Base-by-base conservation (phyloP, 345 rosid genomes). In the Mercurialis annua region DNA sequence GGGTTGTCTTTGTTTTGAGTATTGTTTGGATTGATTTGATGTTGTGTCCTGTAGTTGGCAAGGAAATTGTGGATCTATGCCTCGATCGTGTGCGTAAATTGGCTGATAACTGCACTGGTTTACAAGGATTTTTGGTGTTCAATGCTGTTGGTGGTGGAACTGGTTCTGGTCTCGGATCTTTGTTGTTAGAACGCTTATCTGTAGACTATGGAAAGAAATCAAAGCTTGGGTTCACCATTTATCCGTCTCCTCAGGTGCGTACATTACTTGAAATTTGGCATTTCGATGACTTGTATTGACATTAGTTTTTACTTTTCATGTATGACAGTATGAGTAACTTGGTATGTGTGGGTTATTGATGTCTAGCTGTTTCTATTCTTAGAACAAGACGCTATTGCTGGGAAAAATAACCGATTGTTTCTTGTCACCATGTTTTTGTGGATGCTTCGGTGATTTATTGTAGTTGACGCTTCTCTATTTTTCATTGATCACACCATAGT, bases 201-300 rank as follows among this genome's bases (percentile, higher is more conserved):
- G 80, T 76, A 1, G 80, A 76, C 40, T 76, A 76, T 62, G 80
- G 80, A 36, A 73, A 73, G 73, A 73, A 75, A 51, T 75, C 78
- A 46, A 75, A 75, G 68, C 78, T 75, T 31, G 78, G 80, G 14
- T 77, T 77, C 71, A 72, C 77, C 56, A 77, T 72, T 20, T 77
- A 72, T 65, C 80, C 80, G 36, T 77, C 80, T 51, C 80, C 80
- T 72, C 80, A 77, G 80, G 80, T 77, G 53, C 43, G 16, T 55
- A 9, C 24, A 10, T 48, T 29, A 20, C 16, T 18, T 21, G 46
- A 27, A 24, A 10, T 26, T 33, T 14, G n/a, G 20, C 26, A 10
- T 44, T 43, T 53, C 11, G n/a, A 55, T 31, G 33, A 55, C 42
- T 12, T 34, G 42, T 6, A 1, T 1, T 6, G 24, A 11, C 48